Evolutionary conservation across 192 early-diverging fungal species (phyloP).

Genomic region (Coemansia reversa): DNA sequence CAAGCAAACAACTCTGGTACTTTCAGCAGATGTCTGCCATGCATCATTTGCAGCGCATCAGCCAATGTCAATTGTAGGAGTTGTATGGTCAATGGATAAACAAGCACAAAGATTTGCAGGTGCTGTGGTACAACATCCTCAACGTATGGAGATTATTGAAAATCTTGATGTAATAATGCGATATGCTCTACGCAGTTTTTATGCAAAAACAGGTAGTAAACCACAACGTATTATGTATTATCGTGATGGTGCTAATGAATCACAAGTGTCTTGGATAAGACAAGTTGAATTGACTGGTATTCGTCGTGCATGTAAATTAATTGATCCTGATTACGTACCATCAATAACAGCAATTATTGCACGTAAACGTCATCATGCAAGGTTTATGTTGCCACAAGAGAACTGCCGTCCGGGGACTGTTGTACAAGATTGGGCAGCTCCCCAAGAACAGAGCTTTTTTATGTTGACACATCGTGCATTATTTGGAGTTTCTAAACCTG

Average conservation of each 20-base stretch:
- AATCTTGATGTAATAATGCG: constrained; percentile 36
- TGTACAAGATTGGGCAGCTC: constrained; percentile 6
- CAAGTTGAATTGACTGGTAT: constrained; percentile 27
- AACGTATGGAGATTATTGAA: constrained; percentile 35
- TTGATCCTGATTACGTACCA: constrained; percentile 23
- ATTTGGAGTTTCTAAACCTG: constrained; percentile 18
- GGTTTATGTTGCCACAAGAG: constrained; percentile 10
- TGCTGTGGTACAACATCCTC: constrained; percentile 36
- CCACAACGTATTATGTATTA: constrained; percentile 60
- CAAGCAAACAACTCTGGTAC: constrained; percentile 53
- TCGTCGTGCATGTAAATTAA: constrained; percentile 17
- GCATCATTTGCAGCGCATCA: constrained; percentile 30
- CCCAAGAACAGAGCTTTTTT: constrained; percentile 24
- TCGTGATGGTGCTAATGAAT: constrained; percentile 57
- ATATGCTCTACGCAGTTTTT: constrained; percentile 48
- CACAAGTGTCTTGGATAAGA: constrained; percentile 23
- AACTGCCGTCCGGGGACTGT: constrained; percentile 37
- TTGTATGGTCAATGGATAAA: constrained; percentile 41
- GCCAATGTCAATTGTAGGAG: constrained; percentile 52
- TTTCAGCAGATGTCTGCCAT: constrained; percentile 63
- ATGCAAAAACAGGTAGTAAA: constrained; percentile 31
- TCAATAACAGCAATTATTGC: constrained; percentile 23
- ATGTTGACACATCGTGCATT: constrained; percentile 24
- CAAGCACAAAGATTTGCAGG: constrained; percentile 29
- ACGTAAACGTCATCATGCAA: constrained; percentile 32